Evolutionary conservation across 2,329 filamentous ascomycete genomes (phyloP).

Genomic region (Penicillium sp.): DNA sequence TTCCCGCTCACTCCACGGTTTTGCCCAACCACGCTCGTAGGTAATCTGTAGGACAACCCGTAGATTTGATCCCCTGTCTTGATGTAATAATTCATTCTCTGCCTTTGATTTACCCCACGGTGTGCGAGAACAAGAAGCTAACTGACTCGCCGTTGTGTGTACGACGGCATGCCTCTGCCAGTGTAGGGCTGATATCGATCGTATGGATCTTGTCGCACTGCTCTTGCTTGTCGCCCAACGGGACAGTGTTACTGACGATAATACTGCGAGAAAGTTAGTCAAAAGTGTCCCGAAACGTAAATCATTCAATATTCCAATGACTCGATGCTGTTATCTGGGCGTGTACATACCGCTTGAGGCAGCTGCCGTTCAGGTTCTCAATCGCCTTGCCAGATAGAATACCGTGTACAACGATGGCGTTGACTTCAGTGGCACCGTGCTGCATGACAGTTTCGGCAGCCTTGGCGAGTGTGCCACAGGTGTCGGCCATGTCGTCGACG

Average conservation of each 20-base stretch:
- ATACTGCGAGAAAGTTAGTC: conserved; percentile 53
- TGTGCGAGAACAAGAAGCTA: conserved; percentile 53
- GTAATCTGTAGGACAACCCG: conserved; percentile 1
- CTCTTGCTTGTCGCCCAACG: conserved; percentile 76
- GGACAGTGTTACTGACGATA: conserved; percentile 89
- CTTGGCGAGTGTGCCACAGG: conserved; percentile 84
- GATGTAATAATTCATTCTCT: conserved; percentile 5
- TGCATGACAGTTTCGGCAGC: conserved; percentile 85
- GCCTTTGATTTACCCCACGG: conserved; percentile 38
- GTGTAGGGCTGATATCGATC: conserved; percentile 85
- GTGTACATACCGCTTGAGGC: conserved; percentile 50
- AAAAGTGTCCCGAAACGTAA: not conserved
- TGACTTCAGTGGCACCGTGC: conserved; percentile 82
- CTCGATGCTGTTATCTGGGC: not conserved
- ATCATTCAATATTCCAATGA: not conserved
- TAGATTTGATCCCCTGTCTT: conserved; percentile 6
- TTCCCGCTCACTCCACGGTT: conserved; percentile 23
- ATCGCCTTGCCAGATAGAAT: conserved; percentile 88
- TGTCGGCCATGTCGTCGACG: conserved; percentile 97
- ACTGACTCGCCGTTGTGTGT: conserved; percentile 55
- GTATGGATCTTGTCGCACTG: conserved; percentile 78
- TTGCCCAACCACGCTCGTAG: conserved; percentile 14
- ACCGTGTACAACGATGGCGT: conserved; percentile 93
- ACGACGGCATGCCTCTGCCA: conserved; percentile 51
- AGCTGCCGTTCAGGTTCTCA: conserved; percentile 76